Base-by-base conservation (phyloP, 2,329 filamentous ascomycete genomes). In the Ophiostoma tasmaniense region DNA sequence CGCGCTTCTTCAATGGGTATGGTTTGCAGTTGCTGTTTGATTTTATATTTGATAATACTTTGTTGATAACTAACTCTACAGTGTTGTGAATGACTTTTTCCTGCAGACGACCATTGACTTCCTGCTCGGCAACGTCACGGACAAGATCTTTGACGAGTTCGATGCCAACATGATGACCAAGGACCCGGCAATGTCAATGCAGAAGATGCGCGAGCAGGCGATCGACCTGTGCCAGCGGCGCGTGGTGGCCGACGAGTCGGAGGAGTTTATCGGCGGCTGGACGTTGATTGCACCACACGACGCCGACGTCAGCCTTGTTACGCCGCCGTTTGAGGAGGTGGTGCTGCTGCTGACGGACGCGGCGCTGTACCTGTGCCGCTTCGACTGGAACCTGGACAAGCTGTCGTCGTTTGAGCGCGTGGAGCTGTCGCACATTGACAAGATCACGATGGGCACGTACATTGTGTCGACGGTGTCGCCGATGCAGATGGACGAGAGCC, bases 41-140 rank as follows among this genome's bases (percentile, higher is more conserved):
- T 65, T 39, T 42, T 35, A 0, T 20, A 13, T 22, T 7, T 76
- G 78, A 10, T 25, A 33, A 10, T 25, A 33, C 68, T 13, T 39
- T n/a, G 25, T 55, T 68, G 22, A 50, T 68, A 13, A 25, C 68
- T 73, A 39, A 73, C 45, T 30, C n/a, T 64, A 39, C 59, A 98
- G 97, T 73, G 95, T 98, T 79, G 93, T 99, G 73, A 97, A 96
- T 73, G 95, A 99, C 79, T 97, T 96, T 78, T 98, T 98, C 78
- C 90, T 93, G 28, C 95, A 99, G 77, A 91, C 93, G 0, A 92
- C 91, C 66, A 97, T 99, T 73, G 95, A 99, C 77, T 98, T 95
- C 76, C 85, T 97, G 3, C 85, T 98, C 0, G 95, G 95, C 25
- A 95, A 95, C 73, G 91, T 96, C 13, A 92, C 90, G 0, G 89